Conservation (phyloP, 306 rosid genomes). For the Ormosia emarginata region DNA sequence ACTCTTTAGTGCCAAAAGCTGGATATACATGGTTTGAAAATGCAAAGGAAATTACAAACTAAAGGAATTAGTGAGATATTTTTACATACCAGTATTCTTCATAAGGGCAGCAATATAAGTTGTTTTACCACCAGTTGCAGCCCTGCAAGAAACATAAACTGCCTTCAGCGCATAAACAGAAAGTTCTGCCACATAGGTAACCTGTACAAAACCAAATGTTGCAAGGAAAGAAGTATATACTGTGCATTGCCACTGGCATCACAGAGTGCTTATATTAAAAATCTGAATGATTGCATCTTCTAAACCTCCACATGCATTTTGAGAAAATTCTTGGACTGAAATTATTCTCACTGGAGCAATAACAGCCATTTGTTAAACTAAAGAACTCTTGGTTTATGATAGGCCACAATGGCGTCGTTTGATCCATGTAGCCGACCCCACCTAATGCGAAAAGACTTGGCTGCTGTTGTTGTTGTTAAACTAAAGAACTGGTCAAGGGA, state of each 20-base stretch:
- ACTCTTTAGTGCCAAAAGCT: not conserved
- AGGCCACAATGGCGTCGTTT: too few relatives aligned
- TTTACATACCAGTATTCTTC: slow-evolving; percentile 83
- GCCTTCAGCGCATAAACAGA: not conserved
- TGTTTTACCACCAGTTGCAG: slow-evolving; percentile 98
- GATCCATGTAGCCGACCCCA: too few relatives aligned
- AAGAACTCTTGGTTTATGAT: too few relatives aligned
- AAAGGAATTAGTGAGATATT: not conserved
- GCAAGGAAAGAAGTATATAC: not conserved
- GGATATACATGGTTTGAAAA: not conserved
- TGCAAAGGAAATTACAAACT: not conserved
- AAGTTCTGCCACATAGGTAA: too few relatives aligned
- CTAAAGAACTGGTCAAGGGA: too few relatives aligned
- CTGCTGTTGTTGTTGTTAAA: too few relatives aligned
- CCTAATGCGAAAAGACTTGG: too few relatives aligned
- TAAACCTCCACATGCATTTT: not conserved
- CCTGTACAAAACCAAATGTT: not conserved
- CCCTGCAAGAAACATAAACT: slow-evolving; percentile 54
- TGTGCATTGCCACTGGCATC: not conserved
- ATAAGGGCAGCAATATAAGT: slow-evolving; percentile 93
- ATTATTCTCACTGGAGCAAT: not conserved
- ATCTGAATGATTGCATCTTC: not conserved
- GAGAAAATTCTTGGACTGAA: not conserved
- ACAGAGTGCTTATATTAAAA: not conserved
- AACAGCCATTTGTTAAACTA: not conserved